Evolutionary conservation across 441 rosid genomes (phyloP), one percentile per base, ranked within the genome.

Genomic region (Metrosideros polymorpha): DNA sequence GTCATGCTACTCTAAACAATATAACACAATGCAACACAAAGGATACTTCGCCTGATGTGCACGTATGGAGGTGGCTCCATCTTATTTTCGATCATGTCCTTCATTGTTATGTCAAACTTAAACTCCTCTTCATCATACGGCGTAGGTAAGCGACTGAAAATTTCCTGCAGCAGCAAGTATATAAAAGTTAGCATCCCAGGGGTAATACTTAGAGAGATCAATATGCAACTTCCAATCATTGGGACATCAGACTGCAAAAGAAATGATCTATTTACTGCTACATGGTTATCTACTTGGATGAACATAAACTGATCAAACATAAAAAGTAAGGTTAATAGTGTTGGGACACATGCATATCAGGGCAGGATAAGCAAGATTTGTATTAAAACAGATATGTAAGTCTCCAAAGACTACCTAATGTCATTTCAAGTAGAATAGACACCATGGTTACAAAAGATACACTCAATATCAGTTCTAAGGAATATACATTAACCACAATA

Each of bases 41-140:
- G 99, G 99, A 96, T 98, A 98, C 99, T 98, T 88, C 98, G 98
- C 89, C 93, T 94, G 88, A 98, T 98, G 90, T 95, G 98, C 87
- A 92, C 95, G 86, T 98, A 98, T 75, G 97, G 91, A 92, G 98
- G 97, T 59, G 94, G 96, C 88, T 93, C 96, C 87, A 91, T 86
- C 90, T 95, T 95, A 53, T 91, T 91, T 87, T 92, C 94, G 43
- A 84, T 88, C 89, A 89, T 85, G 75, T 89, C 94, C 87, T 92
- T 95, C 94, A 94, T 92, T 82, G 95, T 89, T 82, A 89, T 83
- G 87, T 96, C 97, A 87, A 95, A 86, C 92, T 94, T 96, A 94
- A 98, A 98, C 93, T 98, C 99, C 87, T 95, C 98, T 76, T 92
- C 94, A 85, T 89, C 90, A 88, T 94, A 95, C 47, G 99, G 99